Evolutionary conservation across 1,284 basidiomycete species (phyloP), one percentile per base, ranked within the genome.

Genomic region (Ceratobasidium sp.): DNA sequence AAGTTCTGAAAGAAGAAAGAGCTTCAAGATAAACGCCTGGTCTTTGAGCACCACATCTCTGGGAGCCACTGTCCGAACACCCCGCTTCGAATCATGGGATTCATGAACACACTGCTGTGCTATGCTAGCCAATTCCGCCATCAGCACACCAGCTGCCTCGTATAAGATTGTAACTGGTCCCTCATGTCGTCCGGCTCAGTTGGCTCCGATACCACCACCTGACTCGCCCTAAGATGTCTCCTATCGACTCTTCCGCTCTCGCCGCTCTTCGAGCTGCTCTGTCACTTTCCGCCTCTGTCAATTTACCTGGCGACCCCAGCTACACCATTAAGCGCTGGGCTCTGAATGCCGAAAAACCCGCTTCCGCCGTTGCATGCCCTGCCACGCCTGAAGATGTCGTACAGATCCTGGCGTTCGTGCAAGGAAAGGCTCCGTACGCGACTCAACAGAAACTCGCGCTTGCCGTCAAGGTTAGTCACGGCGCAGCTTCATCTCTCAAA

Each of bases 271-370:
- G 66, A 11, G 16, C n/a, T 9, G 16, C 38, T 18, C 66, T 69
- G 28, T 69, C 66, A 2, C 52, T 41, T 0, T 14, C 9, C 8
- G 66, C 54, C 9, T 28, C 38, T 47, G 21, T 66, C 32, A 43
- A 57, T 49, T 13, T 61, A 1, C 72, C 71, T 9, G 72, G 64
- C 13, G 74, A 75, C 41, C n/a, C 41, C 21, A 46, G 11, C 9
- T 75, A 71, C 61, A 54, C 73, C 49, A 57, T 52, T 14, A 63
- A 62, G 23, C 61, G 70, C 28, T 75, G 74, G 74, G 73, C 57
- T n/a, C n/a, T 38, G 13, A 61, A 72, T 26, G 69, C 69, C 8
- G 58, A 62, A 44, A 47, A 55, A 8, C 30, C 47, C 2, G 55
- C 55, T 26, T 43, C 44, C 1, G 21, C 50, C 13, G 46, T 72